Conservation (phyloP, 176 grass and related monocot genomes). For the Avena insularis region DNA sequence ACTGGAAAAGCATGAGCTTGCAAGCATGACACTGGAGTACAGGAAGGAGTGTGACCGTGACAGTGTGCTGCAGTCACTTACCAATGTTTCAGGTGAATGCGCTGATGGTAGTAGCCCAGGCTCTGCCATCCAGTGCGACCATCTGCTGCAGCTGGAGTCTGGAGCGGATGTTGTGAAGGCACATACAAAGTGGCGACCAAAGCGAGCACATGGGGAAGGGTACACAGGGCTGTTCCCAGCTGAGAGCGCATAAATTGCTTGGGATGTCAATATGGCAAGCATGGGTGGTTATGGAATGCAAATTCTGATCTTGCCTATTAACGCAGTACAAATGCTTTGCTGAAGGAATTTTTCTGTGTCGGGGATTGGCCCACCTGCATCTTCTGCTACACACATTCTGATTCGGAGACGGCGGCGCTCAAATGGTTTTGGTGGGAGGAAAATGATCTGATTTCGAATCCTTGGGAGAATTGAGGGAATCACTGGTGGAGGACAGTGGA, state of each 20-base stretch:
- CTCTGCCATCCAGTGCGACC: conserved; percentile 68
- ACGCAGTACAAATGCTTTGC: conserved; percentile 26
- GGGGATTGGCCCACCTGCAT: conserved; percentile 27
- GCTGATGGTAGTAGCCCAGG: conserved; percentile 29
- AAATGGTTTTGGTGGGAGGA: background rate
- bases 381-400: conserved; percentile 12
- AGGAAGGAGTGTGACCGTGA: conserved; percentile 91
- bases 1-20: conserved; percentile 94
- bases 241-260: conserved; percentile 47
- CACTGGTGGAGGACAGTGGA: background rate
- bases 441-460: background rate
- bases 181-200: conserved; percentile 83
- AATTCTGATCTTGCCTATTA: conserved; percentile 50
- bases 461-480: background rate
- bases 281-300: conserved; percentile 26
- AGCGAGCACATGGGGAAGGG: conserved; percentile 51
- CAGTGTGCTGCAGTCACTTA: conserved; percentile 85
- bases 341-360: conserved; percentile 2
- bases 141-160: conserved; percentile 85
- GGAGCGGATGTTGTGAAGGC: conserved; percentile 86
- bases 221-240: conserved; percentile 51
- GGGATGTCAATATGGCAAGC: conserved; percentile 29
- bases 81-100: conserved; percentile 52
- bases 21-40: conserved; percentile 93
- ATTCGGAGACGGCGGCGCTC: background rate